Conservation (phyloP, 2,329 filamentous ascomycete species). For the Juglanconis sp. region DNA sequence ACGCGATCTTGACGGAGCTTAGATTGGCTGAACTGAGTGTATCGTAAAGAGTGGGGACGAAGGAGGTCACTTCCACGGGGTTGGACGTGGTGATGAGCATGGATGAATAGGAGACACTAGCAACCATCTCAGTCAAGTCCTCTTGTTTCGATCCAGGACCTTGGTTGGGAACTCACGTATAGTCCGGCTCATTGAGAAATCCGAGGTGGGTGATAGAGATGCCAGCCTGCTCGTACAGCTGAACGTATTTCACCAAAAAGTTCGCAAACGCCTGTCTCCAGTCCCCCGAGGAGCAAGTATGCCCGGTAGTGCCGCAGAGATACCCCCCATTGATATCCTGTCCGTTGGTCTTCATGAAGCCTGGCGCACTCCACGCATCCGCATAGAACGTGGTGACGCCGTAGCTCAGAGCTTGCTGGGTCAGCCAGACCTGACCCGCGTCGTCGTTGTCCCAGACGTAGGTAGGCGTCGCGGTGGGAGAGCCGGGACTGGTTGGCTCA, state of each 20-base stretch:
- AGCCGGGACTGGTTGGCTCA: constrained; percentile 29
- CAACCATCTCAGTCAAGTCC: not conserved
- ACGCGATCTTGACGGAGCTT: constrained; percentile 32
- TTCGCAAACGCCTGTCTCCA: constrained; percentile 48
- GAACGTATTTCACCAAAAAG: constrained; percentile 45
- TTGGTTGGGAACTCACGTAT: constrained; percentile 21
- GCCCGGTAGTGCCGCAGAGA: constrained; percentile 41
- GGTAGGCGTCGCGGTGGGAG: constrained; percentile 25
- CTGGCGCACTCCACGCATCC: constrained; percentile 48
- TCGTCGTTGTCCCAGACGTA: constrained; percentile 35
- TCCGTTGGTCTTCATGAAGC: constrained; percentile 49
- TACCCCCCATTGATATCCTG: constrained; percentile 41
- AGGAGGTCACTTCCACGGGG: constrained; percentile 66
- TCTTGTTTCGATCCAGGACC: not conserved
- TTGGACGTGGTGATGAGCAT: constrained; percentile 74
- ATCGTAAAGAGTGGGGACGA: constrained; percentile 45
- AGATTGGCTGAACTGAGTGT: constrained; percentile 31
- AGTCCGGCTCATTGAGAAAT: constrained; percentile 46
- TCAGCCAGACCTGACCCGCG: constrained; percentile 39
- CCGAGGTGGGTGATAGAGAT: constrained; percentile 44
- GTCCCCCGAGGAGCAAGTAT: constrained; percentile 38
- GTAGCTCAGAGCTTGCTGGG: constrained; percentile 32
- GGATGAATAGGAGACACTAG: constrained; percentile 36
- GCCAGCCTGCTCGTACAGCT: constrained; percentile 41
- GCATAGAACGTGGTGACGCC: constrained; percentile 44